A percentile compares a stretch with the other conserved stretches of the same genome.
Evolutionary conservation across 371 early-diverging fungal species (phyloP).

Genomic region (Chytridium lagenaria): DNA sequence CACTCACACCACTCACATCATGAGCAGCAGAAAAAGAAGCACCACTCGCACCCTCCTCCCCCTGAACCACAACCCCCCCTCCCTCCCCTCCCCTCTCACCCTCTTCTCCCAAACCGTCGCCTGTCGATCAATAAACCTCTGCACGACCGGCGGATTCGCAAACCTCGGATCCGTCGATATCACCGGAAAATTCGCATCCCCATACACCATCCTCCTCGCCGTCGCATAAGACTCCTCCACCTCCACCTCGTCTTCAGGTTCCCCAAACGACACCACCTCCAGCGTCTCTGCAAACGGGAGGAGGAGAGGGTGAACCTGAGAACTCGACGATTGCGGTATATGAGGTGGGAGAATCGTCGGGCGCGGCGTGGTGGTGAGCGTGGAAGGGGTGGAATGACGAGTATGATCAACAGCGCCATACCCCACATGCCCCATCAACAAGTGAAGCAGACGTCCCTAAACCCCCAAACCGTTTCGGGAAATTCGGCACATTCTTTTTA

Average conservation of each 20-base stretch:
- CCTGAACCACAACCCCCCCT: neutral
- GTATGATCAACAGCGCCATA: no score
- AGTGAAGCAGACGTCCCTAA: no score
- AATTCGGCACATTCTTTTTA: no score
- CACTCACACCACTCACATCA: neutral
- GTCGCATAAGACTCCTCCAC: neutral
- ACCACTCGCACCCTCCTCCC: neutral
- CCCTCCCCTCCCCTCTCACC: neutral
- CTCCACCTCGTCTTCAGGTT: neutral
- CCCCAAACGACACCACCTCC: neutral
- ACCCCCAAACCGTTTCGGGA: no score
- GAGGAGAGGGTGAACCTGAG: no score
- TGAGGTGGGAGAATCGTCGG: no score
- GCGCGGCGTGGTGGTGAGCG: no score
- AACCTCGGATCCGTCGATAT: slow-evolving; percentile 17
- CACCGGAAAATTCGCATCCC: slow-evolving; percentile 4
- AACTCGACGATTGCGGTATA: no score
- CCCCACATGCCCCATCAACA: no score
- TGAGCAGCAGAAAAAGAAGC: neutral
- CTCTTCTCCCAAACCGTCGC: neutral
- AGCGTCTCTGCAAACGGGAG: no score
- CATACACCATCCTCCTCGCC: slow-evolving; percentile 9
- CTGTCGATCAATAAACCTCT: slow-evolving; percentile 8
- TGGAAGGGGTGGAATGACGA: no score
- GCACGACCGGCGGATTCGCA: slow-evolving; percentile 4